phyloP scores from a whole-genome alignment of 305 asterid species.

The Fraxinus sp. region DNA sequence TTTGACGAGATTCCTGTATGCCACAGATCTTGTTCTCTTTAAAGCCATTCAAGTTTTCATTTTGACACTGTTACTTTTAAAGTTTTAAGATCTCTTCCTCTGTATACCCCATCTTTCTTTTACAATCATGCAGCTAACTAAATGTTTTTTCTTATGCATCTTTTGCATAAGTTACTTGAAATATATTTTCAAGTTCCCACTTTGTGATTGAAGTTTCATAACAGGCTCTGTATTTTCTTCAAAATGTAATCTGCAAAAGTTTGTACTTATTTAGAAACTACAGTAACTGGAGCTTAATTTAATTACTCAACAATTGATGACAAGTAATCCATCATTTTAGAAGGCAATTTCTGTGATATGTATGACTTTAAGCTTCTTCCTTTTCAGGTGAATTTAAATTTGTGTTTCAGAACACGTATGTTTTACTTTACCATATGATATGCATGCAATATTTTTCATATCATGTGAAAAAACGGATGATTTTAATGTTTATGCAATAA shows the following conservation, averaged over 20 bases:
- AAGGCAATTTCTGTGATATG: neutral
- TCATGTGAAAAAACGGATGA: too few species aligned
- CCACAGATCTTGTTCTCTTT: conserved; percentile 14
- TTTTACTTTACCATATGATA: neutral
- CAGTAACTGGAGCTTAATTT: neutral
- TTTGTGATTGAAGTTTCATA: neutral
- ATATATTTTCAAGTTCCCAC: neutral
- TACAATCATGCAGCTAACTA: neutral
- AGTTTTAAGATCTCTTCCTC: neutral
- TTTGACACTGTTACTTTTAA: neutral
- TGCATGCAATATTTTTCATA: neutral
- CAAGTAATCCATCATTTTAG: neutral
- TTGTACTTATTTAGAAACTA: neutral
- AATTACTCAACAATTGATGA: neutral
- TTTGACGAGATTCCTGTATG: conserved; percentile 97
- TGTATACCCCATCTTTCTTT: neutral
- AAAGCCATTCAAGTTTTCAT: neutral
- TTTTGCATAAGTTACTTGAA: neutral
- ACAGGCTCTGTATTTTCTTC: neutral
- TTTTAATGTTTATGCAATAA: too few species aligned
- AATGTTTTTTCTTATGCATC: neutral
- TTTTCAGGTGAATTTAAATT: neutral
- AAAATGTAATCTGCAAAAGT: neutral
- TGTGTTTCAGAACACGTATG: neutral
- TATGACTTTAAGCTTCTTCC: neutral